Conservation (phyloP, 176 grass and related monocot genomes). For the Echinochloa phyllopogon region DNA sequence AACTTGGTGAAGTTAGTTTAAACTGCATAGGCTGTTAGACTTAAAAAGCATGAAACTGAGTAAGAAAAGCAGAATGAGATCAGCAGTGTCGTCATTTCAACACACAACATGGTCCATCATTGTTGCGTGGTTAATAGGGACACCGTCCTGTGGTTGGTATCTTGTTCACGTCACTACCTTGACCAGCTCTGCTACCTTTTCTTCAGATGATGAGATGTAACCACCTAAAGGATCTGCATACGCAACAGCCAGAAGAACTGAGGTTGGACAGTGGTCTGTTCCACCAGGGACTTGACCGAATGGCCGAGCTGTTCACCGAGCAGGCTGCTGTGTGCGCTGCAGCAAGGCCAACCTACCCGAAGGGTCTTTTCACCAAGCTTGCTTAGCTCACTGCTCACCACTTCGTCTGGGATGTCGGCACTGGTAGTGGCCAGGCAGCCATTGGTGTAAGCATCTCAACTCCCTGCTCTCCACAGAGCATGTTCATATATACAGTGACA, state of each 20-base stretch:
- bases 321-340: slow-evolving; percentile 34
- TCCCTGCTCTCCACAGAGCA: background rate
- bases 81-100: slow-evolving; percentile 25
- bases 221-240: background rate
- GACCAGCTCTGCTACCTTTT: background rate
- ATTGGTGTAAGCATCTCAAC: slow-evolving; percentile 34
- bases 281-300: background rate
- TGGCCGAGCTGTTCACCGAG: slow-evolving; percentile 29
- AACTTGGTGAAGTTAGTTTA: background rate
- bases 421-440: slow-evolving; percentile 66
- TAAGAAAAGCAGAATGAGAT: slow-evolving; percentile 12
- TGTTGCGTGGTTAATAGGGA: background rate
- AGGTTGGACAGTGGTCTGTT: background rate
- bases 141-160: background rate
- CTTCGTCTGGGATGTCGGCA: slow-evolving; percentile 62
- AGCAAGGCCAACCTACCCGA: slow-evolving; percentile 36
- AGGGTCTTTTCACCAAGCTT: slow-evolving; percentile 45
- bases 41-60: slow-evolving; percentile 2
- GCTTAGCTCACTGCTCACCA: slow-evolving; percentile 40
- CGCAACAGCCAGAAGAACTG: background rate
- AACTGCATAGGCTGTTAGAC: background rate
- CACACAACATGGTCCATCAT: background rate
- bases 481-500: background rate
- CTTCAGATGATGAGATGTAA: background rate
- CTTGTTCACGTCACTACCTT: slow-evolving; percentile 4